These are phyloP conservation scores for Roridomyces roridus DNA, from an alignment of 768 basidiomycete genomes.

Conservation along the genomic window DNA sequence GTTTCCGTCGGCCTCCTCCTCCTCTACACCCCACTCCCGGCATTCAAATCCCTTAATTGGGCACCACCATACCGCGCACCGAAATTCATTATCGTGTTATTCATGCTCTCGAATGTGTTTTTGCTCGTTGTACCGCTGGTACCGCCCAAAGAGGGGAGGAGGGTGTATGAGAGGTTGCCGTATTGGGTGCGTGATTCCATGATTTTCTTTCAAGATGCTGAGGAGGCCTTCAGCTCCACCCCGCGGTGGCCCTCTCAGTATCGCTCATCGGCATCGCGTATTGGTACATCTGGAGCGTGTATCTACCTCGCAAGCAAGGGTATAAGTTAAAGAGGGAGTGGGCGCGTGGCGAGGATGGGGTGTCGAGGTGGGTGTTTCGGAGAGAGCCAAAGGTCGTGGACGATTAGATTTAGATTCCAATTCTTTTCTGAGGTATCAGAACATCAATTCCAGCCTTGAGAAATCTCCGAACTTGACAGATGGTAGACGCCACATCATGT, in stretches of 20 bases:
- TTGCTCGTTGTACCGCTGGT: constrained; percentile 66
- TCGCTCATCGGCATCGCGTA: constrained; percentile 58
- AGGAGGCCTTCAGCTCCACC: constrained; percentile 47
- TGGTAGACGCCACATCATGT: too few species aligned
- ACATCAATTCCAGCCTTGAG: too few species aligned
- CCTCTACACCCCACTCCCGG: constrained; percentile 53
- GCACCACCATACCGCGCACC: constrained; percentile 69
- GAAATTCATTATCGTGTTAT: constrained; percentile 52
- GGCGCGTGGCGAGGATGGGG: constrained; percentile 61
- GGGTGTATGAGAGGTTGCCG: constrained; percentile 62
- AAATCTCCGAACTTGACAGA: too few species aligned
- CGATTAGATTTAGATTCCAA: too few species aligned
- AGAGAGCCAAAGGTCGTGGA: constrained; percentile 20
- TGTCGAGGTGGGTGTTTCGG: constrained; percentile 58
- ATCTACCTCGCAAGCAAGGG: constrained; percentile 53
- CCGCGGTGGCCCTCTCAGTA: constrained; percentile 50
- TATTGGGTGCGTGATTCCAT: constrained; percentile 64
- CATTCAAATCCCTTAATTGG: constrained; percentile 57
- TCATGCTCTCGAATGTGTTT: constrained; percentile 71
- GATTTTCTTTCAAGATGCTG: neutral
- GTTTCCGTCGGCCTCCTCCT: constrained; percentile 68
- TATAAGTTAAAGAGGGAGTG: constrained; percentile 57
- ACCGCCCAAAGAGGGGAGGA: constrained; percentile 59
- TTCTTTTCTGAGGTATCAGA: too few species aligned
- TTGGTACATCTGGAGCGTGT: constrained; percentile 60